phyloP scores from a whole-genome alignment of 257 asterid genomes.

The Plantago ovata region DNA sequence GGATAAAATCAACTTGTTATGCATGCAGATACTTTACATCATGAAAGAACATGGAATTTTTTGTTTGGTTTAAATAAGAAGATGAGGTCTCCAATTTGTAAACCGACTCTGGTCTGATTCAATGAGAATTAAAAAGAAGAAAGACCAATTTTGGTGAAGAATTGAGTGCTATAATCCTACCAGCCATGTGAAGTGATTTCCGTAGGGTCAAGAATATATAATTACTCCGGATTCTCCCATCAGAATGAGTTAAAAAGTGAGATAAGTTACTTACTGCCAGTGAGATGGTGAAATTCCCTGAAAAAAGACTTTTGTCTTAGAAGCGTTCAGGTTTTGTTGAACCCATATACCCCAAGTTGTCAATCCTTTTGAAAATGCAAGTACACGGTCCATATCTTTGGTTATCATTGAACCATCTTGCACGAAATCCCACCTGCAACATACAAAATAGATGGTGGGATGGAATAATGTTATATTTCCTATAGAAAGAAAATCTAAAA shows the following conservation, averaged over 20 bases:
- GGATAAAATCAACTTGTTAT: background rate
- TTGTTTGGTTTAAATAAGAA: background rate
- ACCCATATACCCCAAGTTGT: slow-evolving; percentile 72
- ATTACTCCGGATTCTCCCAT: too few species aligned
- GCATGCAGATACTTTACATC: background rate
- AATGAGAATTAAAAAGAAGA: too few species aligned
- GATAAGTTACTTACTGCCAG: slow-evolving; percentile 37
- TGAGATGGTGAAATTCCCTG: slow-evolving; percentile 75
- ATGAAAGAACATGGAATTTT: background rate
- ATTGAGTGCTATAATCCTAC: background rate
- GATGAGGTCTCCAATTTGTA: too few species aligned
- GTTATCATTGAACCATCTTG: slow-evolving; percentile 45
- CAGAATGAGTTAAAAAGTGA: background rate
- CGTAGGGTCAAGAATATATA: too few species aligned
- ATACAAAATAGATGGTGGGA: background rate
- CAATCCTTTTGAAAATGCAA: slow-evolving; percentile 59
- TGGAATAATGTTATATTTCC: background rate
- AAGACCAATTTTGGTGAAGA: background rate
- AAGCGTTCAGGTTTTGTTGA: slow-evolving; percentile 45
- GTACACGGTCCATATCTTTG: slow-evolving; percentile 61
- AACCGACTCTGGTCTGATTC: too few species aligned
- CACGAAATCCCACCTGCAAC: slow-evolving; percentile 57
- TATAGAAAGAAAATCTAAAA: background rate
- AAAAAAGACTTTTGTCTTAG: slow-evolving; percentile 59
- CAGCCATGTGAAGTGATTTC: too few species aligned